phyloP scores from a whole-genome alignment of 495 filamentous ascomycete genomes.

The Neurospora terricola region DNA sequence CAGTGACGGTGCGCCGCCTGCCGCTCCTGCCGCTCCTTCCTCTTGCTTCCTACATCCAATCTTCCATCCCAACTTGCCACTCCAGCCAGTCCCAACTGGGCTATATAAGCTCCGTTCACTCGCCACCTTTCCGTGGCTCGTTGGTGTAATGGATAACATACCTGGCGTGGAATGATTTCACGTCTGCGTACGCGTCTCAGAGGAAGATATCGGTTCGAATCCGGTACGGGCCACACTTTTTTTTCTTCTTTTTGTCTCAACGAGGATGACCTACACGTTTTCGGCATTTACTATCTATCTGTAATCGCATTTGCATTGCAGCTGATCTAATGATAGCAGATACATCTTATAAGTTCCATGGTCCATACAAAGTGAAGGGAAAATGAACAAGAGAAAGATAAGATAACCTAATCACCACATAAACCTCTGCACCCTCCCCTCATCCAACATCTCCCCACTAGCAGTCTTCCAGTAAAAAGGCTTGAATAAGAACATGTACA shows the following conservation, averaged over 20 bases:
- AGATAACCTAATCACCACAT: slow-evolving; percentile 53
- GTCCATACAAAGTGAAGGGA: too few relatives aligned
- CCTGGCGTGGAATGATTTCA: background rate
- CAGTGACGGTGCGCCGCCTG: background rate
- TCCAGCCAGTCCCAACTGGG: background rate
- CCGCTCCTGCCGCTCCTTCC: background rate
- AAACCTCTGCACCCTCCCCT: slow-evolving; percentile 74
- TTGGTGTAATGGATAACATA: background rate
- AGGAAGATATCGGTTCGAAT: background rate
- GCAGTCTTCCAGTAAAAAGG: slow-evolving; percentile 63
- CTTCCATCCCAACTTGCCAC: background rate
- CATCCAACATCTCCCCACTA: slow-evolving; percentile 47
- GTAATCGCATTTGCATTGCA: too few relatives aligned
- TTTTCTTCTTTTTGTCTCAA: background rate
- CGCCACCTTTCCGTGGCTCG: background rate
- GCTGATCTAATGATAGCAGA: too few relatives aligned
- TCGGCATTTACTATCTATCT: too few relatives aligned
- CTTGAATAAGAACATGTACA: slow-evolving; percentile 70
- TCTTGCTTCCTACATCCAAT: background rate
- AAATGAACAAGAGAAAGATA: too few relatives aligned
- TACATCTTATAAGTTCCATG: too few relatives aligned
- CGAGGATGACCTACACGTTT: too few relatives aligned
- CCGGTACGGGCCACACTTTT: background rate
- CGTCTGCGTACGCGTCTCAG: background rate
- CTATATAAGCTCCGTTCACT: background rate